Conservation (phyloP, 768 basidiomycete genomes). For the Rhizopogon vulgaris region DNA sequence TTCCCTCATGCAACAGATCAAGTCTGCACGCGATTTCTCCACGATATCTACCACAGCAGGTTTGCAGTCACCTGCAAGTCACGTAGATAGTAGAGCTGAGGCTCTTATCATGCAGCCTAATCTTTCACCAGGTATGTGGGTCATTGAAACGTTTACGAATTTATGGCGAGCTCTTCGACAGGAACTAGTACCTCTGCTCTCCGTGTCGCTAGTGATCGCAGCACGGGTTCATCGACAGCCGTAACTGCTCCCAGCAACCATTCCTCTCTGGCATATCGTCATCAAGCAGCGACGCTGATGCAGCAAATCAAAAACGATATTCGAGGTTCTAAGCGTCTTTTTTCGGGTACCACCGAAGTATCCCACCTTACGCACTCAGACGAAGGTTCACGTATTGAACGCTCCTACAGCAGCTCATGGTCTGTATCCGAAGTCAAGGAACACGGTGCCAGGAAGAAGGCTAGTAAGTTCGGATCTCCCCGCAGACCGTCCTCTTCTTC, state of each 20-base stretch:
- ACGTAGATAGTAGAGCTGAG: not conserved
- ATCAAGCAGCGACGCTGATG: slow-evolving; percentile 77
- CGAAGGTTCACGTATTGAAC: slow-evolving; percentile 12
- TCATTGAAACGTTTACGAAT: not conserved
- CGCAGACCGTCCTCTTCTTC: slow-evolving; percentile 30
- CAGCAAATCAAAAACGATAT: slow-evolving; percentile 80
- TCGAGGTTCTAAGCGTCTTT: slow-evolving; percentile 60
- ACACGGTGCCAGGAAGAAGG: slow-evolving; percentile 19
- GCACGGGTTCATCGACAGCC: slow-evolving; percentile 17
- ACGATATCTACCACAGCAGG: slow-evolving; percentile 62
- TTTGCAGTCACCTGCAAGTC: slow-evolving; percentile 22
- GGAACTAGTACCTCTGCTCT: not conserved
- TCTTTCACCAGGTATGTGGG: slow-evolving; percentile 2
- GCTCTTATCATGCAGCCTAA: not conserved
- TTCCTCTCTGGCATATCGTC: slow-evolving; percentile 64
- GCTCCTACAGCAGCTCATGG: slow-evolving; percentile 19
- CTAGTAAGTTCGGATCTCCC: slow-evolving; percentile 19
- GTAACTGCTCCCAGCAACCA: slow-evolving; percentile 33
- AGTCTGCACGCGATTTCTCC: slow-evolving; percentile 70
- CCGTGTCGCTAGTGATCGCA: slow-evolving; percentile 8
- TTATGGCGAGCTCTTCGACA: not conserved
- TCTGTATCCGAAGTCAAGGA: slow-evolving; percentile 32
- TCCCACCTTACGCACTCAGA: slow-evolving; percentile 32
- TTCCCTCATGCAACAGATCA: slow-evolving; percentile 76
- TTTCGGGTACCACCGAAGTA: slow-evolving; percentile 59